Percentiles rank a stretch among this genome's conserved stretches.
Evolutionary conservation across 2,329 filamentous ascomycete genomes (phyloP).

Genomic region (Ampelomyces quisqualis): DNA sequence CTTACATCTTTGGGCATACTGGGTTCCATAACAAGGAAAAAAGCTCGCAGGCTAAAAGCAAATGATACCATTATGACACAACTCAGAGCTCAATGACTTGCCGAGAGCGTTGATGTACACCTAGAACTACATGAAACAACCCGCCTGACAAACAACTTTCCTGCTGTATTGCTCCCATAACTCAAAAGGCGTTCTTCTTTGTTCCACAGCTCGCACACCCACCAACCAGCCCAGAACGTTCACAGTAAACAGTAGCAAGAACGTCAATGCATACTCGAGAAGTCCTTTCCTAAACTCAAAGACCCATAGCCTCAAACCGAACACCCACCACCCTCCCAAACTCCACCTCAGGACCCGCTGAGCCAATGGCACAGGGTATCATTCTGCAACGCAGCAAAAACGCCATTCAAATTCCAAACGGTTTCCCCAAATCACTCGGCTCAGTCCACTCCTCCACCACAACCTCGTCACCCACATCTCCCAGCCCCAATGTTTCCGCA

Average conservation of each 20-base stretch:
- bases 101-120: neutral
- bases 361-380: neutral
- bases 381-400: slow-evolving; percentile 16
- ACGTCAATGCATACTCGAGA: slow-evolving; percentile 8
- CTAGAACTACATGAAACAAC: neutral
- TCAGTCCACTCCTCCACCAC: slow-evolving; percentile 53
- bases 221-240: slow-evolving; percentile 1
- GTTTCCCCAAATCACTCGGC: slow-evolving; percentile 50
- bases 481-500: slow-evolving; percentile 4
- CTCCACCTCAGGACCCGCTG: neutral
- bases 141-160: neutral
- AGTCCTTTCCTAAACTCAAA: too few relatives aligned
- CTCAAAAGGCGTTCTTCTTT: slow-evolving; percentile 9
- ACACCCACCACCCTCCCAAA: slow-evolving; percentile 19
- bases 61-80: slow-evolving; percentile 16
- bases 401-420: slow-evolving; percentile 52
- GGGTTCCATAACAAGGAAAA: slow-evolving; percentile 5
- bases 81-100: neutral
- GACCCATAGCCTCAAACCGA: too few relatives aligned
- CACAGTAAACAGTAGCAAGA: slow-evolving; percentile 4
- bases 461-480: slow-evolving; percentile 33
- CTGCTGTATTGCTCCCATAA: slow-evolving; percentile 10
- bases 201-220: slow-evolving; percentile 7
- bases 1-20: slow-evolving; percentile 5
- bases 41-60: slow-evolving; percentile 13